Evolutionary conservation across 306 rosid genomes (phyloP), one percentile per base, ranked within the genome.

Genomic region (Canavalia gladiata): DNA sequence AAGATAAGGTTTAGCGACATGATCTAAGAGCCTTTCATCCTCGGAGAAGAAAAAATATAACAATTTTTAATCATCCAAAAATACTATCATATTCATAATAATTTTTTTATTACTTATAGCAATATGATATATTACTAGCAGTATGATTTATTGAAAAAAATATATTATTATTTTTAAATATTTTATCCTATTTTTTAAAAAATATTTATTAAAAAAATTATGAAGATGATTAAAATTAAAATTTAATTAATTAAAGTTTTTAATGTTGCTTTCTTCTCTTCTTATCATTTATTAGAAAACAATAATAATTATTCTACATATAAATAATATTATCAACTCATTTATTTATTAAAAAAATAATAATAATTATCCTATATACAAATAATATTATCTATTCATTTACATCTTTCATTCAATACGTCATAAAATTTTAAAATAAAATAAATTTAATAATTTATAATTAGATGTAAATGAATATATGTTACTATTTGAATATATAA

Each of bases 171-270:
- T 33, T 59, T 59, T 30, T 13, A 8, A 1, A 10, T 33, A 2
- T 8, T 37, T 34, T 34, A 56, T 74, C 4, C 54, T 3, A 18
- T 56, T 2, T 76, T 56, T 30, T 0, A 41, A 37, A 37, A 41
- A 37, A 37, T 37, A 37, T 37, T 30, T 57, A 7, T 12, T 47
- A 72, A 47, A 76, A 76, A 10, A 34, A 72, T 33, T 60, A 76
- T 10, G 46, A 7, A 25, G 47, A 33, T 8, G 31, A 5, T 45
- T 31, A 59, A n/a, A 1, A 9, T 34, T 75, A 47, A 18, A 75
- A 60, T 30, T 31, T n/a, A 5, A 18, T 18, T 6, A 46, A 47
- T n/a, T 75, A 29, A 4, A 3, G 9, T 12, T 43, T 46, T 41
- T 41, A 12, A 7, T 39, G 12, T 41, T 41, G 52, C 52, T 55